A percentile compares a stretch with the other conserved stretches of the same genome.
Conservation (phyloP, 768 basidiomycete genomes). For the Suillus spraguei region DNA sequence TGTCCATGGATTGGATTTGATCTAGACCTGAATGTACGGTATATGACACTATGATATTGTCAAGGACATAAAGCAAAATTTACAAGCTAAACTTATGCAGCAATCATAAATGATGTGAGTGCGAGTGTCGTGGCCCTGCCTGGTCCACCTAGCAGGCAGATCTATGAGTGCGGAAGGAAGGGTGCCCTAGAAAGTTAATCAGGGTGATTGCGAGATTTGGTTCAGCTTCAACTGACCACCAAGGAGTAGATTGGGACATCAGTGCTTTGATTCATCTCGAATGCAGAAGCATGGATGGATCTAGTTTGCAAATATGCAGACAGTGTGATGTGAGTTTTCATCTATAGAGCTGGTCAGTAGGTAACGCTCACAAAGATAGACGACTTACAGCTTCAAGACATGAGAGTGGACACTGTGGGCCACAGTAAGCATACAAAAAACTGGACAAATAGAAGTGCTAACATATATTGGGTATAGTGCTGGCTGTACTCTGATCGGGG, state of each 20-base stretch:
- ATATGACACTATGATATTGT: not conserved
- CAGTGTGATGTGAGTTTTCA: not conserved
- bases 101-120: not conserved
- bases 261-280: not conserved
- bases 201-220: not conserved
- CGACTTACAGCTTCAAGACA: not conserved
- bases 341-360: not conserved
- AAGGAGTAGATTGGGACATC: not conserved
- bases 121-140: not conserved
- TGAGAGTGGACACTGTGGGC: too few species aligned
- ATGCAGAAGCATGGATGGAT: not conserved
- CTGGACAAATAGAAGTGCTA: too few species aligned
- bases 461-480: too few species aligned
- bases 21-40: too few species aligned
- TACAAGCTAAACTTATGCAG: not conserved
- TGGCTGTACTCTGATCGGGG: too few species aligned
- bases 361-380: not conserved
- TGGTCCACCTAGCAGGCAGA: too few species aligned
- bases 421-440: too few species aligned
- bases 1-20: too few species aligned
- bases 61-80: not conserved
- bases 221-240: not conserved
- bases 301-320: not conserved
- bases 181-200: not conserved
- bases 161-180: too few species aligned